Evolutionary conservation across 2,329 filamentous ascomycete species (phyloP).

Genomic region (Fusarium sarcochroum): DNA sequence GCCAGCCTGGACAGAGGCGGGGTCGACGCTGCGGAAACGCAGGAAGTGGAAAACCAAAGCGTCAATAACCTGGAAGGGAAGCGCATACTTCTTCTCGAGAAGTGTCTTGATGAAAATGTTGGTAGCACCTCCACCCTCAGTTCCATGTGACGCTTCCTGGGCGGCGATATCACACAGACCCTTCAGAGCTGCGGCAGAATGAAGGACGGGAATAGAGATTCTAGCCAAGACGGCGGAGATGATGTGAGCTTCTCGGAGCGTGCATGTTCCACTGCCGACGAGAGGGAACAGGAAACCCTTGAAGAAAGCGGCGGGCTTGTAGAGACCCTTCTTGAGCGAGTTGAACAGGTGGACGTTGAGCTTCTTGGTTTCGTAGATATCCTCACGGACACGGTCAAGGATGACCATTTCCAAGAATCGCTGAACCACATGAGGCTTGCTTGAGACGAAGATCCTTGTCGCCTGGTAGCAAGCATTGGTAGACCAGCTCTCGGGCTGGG

Average conservation of each 20-base stretch:
- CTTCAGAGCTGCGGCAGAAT: constrained; percentile 92
- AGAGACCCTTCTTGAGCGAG: constrained; percentile 88
- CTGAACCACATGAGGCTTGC: constrained; percentile 83
- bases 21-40: constrained; percentile 82
- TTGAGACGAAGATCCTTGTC: constrained; percentile 91
- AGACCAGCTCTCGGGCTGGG: constrained; percentile 81
- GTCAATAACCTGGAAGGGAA: constrained; percentile 95
- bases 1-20: constrained; percentile 64
- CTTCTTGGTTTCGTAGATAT: constrained; percentile 95
- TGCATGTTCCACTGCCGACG: constrained; percentile 87
- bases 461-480: constrained; percentile 87
- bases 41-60: constrained; percentile 97
- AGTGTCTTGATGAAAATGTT: constrained; percentile 96
- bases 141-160: constrained; percentile 85
- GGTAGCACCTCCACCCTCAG: constrained; percentile 89
- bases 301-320: constrained; percentile 97
- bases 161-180: constrained; percentile 94
- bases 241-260: constrained; percentile 91
- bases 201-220: constrained; percentile 89
- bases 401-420: constrained; percentile 89
- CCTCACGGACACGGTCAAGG: constrained; percentile 90
- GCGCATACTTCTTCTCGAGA: constrained; percentile 95
- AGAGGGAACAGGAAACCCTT: constrained; percentile 96
- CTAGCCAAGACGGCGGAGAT: constrained; percentile 87
- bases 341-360: constrained; percentile 97